These are phyloP conservation scores for Podila horticola DNA, from an alignment of 192 early-diverging fungal species.

Conservation along the genomic window DNA sequence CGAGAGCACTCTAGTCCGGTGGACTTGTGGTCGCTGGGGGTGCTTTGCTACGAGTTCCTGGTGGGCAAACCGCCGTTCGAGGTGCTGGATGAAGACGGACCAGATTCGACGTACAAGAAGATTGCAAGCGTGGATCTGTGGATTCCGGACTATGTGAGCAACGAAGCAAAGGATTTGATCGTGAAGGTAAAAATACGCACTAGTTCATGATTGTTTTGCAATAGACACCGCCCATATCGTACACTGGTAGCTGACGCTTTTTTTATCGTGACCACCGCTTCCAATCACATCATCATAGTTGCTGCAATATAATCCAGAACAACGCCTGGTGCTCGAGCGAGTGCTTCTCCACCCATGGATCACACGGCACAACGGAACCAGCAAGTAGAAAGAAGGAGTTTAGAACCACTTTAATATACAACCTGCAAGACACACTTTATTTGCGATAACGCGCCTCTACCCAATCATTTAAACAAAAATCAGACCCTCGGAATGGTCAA, in stretches of 20 bases:
- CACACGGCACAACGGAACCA: constrained; percentile 28
- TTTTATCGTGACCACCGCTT: not conserved
- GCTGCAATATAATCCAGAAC: constrained; percentile 73
- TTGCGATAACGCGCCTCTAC: too few species aligned
- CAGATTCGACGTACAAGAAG: constrained; percentile 79
- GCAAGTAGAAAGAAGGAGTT: not conserved
- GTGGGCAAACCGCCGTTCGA: constrained; percentile 95
- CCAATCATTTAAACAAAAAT: too few species aligned
- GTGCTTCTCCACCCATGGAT: constrained; percentile 86
- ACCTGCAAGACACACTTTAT: too few species aligned
- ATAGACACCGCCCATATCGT: not conserved
- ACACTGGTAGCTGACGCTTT: not conserved
- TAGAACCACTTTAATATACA: not conserved
- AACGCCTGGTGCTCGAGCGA: constrained; percentile 76
- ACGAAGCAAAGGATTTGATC: constrained; percentile 89
- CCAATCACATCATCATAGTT: constrained; percentile 57
- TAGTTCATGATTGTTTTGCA: constrained; percentile 8
- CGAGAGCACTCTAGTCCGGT: constrained; percentile 81
- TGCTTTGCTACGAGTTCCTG: constrained; percentile 93
- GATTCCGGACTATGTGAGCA: constrained; percentile 81
- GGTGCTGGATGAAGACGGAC: constrained; percentile 61
- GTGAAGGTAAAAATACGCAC: constrained; percentile 60
- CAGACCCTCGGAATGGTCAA: too few species aligned
- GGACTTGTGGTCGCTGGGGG: constrained; percentile 94
- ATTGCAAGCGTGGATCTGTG: constrained; percentile 88